Evolutionary conservation across 352 stramenopile species (phyloP), one percentile per base, ranked within the genome.

Genomic region (Globisporangium cylindrosporum): DNA sequence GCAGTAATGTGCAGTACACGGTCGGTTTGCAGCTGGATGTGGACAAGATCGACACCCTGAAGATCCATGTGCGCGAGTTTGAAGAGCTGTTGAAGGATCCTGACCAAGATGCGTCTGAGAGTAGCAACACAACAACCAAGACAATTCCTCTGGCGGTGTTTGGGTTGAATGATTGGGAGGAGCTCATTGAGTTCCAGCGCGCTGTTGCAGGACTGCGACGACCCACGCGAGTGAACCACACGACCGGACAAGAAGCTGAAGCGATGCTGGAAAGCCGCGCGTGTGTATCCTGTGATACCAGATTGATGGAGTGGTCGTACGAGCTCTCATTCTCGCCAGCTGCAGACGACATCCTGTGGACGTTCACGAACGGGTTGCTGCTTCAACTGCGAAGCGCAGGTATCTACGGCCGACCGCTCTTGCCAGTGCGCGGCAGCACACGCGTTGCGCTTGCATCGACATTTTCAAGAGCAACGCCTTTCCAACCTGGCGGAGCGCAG

Each of bases 341-440:
- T 22, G 70, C 82, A 0, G 71, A 82, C 24, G 76, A 91, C 60
- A 62, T 43, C 38, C 22, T 89, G 48, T 88, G 83, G 78, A 67
- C 32, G 27, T 86, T 89, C 20, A 65, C 78, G 20, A 88, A 63
- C 12, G 68, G 58, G 41, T 66, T 88, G 15, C 62, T 78, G 59
- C 59, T 91, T 49, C 76, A 76, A 46, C 53, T 87, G 1, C 75
- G 74, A 32, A 93, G 84, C 53, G 74, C 72, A 0, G 81, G 82
- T 1, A 68, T 85, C 32, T 48, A 68, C 24, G 63, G 74, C 10
- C 73, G 65, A 20, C 41, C 71, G 10, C 27, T 89, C 57, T 61
- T 86, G 24, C 22, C 69, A 1, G 12, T 58, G 10, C 55, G 73
- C 14, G 41, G 55, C 22, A 53, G 34, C n/a, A 29, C 22, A 14